A percentile compares a stretch with the other conserved stretches of the same genome.
phyloP scores from a whole-genome alignment of 768 basidiomycete genomes.

The Terana coerulea region DNA sequence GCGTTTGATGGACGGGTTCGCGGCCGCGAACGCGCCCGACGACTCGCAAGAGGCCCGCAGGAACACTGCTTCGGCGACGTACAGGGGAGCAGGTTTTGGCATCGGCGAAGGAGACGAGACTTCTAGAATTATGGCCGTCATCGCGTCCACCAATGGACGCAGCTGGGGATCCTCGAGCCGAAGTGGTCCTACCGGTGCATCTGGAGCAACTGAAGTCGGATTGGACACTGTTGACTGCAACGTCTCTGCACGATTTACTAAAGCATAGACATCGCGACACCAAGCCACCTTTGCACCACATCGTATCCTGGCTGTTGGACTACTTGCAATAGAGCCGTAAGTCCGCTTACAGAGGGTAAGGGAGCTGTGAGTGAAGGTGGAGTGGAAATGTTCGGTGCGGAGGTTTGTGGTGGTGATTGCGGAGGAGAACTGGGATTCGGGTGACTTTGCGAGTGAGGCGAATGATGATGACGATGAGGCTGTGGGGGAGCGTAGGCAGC shows the following conservation, averaged over 20 bases:
- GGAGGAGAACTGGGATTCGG: too few species aligned
- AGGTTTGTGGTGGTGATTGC: not conserved
- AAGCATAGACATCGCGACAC: constrained; percentile 78
- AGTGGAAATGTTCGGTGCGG: constrained; percentile 9
- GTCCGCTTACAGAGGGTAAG: constrained; percentile 59
- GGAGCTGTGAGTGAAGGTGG: constrained; percentile 60
- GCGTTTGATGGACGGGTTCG: constrained; percentile 44
- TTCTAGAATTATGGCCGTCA: constrained; percentile 61
- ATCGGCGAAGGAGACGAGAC: constrained; percentile 39
- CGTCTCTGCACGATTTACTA: constrained; percentile 59
- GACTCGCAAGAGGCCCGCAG: constrained; percentile 72
- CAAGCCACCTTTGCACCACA: constrained; percentile 67
- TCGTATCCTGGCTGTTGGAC: constrained; percentile 55
- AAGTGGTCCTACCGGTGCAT: constrained; percentile 41
- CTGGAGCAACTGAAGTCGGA: constrained; percentile 37
- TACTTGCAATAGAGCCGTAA: constrained; percentile 46
- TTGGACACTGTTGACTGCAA: constrained; percentile 26
- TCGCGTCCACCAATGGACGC: constrained; percentile 53
- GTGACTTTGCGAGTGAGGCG: not conserved
- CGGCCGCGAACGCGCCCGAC: constrained; percentile 60
- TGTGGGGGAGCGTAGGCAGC: constrained; percentile 1
- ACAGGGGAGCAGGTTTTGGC: constrained; percentile 31
- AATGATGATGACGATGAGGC: not conserved
- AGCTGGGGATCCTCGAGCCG: constrained; percentile 59
- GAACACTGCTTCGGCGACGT: constrained; percentile 71